Base-by-base conservation (phyloP, 192 early-diverging fungal species). In the Haplosporangium gracile region DNA sequence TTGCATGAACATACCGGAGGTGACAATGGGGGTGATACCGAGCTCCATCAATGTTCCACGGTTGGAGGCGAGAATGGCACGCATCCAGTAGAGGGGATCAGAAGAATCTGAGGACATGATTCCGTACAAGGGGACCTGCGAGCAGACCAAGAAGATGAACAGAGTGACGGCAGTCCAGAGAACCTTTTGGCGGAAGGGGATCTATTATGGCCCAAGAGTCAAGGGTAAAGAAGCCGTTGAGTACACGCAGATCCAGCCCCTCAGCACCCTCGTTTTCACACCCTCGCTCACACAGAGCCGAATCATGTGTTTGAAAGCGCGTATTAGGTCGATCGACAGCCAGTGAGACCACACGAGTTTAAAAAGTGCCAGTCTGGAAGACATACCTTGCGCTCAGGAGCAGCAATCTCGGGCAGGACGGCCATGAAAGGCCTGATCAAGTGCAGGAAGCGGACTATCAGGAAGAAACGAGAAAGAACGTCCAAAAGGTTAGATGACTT, bases 1-100 rank as follows among this genome's bases (percentile, higher is more conserved):
- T 92, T 99, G 99, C 99, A 99, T 99, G 81, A 99, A 99, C 99
- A 99, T 99, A 51, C 99, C 98, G 11, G 98, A 99, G 20, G 99
- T 99, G 70, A 99, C 96, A 86, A 99, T 97, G 39, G 99, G 99
- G 34, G 98, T 99, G 82, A 99, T 99, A 90, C 99, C 99, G 90
- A 99, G 93, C 91, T 99, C 99, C 99, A 99, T 99, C 49, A 99
- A 90, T 45, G 99, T 99, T 88, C 99, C 99, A 90, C 99, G 95
- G 94, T 99, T 99, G 47, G 97, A 99, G 65, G 99, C 99, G 77
- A 99, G 93, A 84, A 99, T 99, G 45, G 98, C 97, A 94, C 99
- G 97, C 94, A 99, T 95, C 99, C 99, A 99, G 93, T 99, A 99
- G 79, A 99, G 92, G 34, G 99, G 99, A 91, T 99, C 99, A 60